These are phyloP conservation scores for Polygonum aviculare DNA, from an alignment of 148 eudicot species.

Conservation along the genomic window DNA sequence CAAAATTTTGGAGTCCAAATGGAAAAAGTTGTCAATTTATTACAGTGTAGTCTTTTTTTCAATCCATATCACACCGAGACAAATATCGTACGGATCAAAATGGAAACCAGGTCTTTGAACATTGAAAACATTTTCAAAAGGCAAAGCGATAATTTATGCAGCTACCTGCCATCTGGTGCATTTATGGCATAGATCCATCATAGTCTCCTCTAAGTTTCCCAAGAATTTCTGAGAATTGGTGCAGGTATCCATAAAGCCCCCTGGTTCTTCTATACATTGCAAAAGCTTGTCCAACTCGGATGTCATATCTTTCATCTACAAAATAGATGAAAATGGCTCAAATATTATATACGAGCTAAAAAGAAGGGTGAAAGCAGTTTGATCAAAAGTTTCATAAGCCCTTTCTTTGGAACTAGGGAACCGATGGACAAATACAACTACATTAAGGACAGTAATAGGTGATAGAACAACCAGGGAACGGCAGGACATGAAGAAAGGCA, in stretches of 20 bases:
- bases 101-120: background rate
- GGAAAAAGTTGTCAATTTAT: background rate
- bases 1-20: background rate
- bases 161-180: conserved; percentile 55
- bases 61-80: background rate
- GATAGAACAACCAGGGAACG: background rate
- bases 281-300: conserved; percentile 62
- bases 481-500: background rate
- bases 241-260: conserved; percentile 65
- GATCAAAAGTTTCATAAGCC: background rate
- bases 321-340: conserved; percentile 8
- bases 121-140: background rate
- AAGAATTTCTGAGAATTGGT: conserved; percentile 39
- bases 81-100: background rate
- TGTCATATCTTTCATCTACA: conserved; percentile 79
- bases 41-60: background rate
- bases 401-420: background rate
- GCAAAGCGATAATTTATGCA: background rate
- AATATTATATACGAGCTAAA: background rate
- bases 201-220: conserved; percentile 48
- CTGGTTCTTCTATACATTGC: conserved; percentile 52
- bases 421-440: background rate
- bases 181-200: conserved; percentile 34
- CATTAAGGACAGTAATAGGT: background rate
- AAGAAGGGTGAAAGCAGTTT: background rate